Conservation (phyloP, 2,329 filamentous ascomycete species). For the Diatrype stigma region DNA sequence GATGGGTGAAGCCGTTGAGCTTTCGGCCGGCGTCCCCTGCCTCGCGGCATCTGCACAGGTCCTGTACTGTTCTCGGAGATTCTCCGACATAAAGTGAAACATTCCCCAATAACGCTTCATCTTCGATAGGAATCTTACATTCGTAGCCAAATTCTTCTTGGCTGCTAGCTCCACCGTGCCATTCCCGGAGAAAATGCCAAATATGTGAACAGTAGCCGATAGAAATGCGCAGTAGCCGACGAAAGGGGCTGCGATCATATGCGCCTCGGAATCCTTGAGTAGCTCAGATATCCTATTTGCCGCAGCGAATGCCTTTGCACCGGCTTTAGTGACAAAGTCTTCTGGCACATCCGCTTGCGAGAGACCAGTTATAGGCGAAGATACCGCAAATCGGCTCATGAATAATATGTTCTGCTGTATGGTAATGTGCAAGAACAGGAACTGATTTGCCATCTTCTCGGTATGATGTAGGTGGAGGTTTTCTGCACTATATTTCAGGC, state of each 20-base stretch:
- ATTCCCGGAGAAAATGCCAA: constrained; percentile 86
- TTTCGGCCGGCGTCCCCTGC: constrained; percentile 54
- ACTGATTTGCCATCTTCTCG: constrained; percentile 84
- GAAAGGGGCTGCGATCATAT: constrained; percentile 84
- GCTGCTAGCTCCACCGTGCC: constrained; percentile 68
- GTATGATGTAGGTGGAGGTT: constrained; percentile 83
- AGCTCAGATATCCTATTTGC: constrained; percentile 84
- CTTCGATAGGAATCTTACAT: constrained; percentile 84
- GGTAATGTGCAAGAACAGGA: constrained; percentile 85
- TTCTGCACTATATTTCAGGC: constrained; percentile 70
- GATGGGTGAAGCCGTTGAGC: constrained; percentile 55
- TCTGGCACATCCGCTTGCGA: constrained; percentile 68
- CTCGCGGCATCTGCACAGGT: constrained; percentile 77
- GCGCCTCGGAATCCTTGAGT: constrained; percentile 73
- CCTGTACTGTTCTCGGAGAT: constrained; percentile 82
- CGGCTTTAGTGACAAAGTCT: constrained; percentile 71
- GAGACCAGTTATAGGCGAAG: constrained; percentile 57
- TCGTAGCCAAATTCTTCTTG: constrained; percentile 80
- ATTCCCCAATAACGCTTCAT: constrained; percentile 99
- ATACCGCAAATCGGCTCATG: constrained; percentile 81
- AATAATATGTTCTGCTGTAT: constrained; percentile 88
- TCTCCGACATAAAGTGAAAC: constrained; percentile 96
- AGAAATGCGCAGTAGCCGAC: constrained; percentile 93
- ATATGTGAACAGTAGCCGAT: constrained; percentile 90
- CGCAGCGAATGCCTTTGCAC: constrained; percentile 72